Evolutionary conservation across 768 basidiomycete species (phyloP).

Genomic region (Rhodocollybia butyracea): DNA sequence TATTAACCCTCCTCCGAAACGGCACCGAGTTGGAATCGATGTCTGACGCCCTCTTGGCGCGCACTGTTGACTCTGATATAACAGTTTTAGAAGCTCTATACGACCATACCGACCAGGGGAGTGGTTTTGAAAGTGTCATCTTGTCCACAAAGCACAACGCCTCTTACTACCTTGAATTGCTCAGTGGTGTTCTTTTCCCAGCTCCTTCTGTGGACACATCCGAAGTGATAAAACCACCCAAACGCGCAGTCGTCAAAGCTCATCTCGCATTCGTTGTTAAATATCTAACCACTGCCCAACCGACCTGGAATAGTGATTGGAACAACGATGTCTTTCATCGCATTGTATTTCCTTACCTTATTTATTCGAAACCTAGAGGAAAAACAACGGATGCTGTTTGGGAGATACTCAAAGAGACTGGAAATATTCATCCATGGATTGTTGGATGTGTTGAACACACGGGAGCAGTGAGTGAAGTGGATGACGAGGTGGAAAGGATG

Average conservation of each 20-base stretch:
- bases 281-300: slow-evolving; percentile 31
- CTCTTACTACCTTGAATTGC: slow-evolving; percentile 39
- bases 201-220: slow-evolving; percentile 7
- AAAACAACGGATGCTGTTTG: slow-evolving; percentile 67
- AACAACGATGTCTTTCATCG: slow-evolving; percentile 41
- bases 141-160: background rate
- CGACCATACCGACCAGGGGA: slow-evolving; percentile 29
- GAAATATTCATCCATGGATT: slow-evolving; percentile 42
- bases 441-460: slow-evolving; percentile 51
- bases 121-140: background rate
- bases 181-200: slow-evolving; percentile 34
- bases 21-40: slow-evolving; percentile 46
- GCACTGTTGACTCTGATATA: slow-evolving; percentile 61
- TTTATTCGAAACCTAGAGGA: slow-evolving; percentile 70
- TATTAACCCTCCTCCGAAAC: slow-evolving; percentile 39
- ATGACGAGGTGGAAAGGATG: slow-evolving; percentile 40
- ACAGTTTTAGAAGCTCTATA: slow-evolving; percentile 71
- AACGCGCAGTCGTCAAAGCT: slow-evolving; percentile 47
- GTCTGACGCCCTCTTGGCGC: slow-evolving; percentile 61
- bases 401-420: slow-evolving; percentile 53
- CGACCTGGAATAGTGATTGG: slow-evolving; percentile 16
- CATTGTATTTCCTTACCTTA: slow-evolving; percentile 68
- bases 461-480: slow-evolving; percentile 27
- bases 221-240: slow-evolving; percentile 26
- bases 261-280: slow-evolving; percentile 57